A percentile compares a stretch with the other conserved stretches of the same genome.
Evolutionary conservation across 768 basidiomycete species (phyloP).

Genomic region (Boletus subparvulus): DNA sequence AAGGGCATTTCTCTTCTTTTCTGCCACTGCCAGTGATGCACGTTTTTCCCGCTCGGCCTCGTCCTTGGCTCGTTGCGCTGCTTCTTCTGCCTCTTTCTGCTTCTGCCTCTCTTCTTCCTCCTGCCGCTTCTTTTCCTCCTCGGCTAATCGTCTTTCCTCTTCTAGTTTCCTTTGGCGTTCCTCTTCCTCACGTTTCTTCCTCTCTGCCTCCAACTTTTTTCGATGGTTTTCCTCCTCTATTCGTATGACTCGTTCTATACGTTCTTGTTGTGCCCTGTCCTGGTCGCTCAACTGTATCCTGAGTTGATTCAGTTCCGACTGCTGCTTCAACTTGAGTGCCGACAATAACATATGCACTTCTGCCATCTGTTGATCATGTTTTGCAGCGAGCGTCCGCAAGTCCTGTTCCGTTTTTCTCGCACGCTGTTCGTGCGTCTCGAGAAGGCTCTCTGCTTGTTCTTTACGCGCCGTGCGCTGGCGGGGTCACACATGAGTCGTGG

Average conservation of each 20-base stretch:
- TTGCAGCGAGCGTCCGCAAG: slow-evolving; percentile 35
- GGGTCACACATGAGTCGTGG: background rate
- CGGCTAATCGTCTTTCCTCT: slow-evolving; percentile 44
- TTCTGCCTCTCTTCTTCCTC: slow-evolving; percentile 43
- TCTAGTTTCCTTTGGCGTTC: slow-evolving; percentile 49
- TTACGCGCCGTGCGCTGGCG: slow-evolving; percentile 41
- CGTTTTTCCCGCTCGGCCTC: slow-evolving; percentile 36
- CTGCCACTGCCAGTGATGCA: slow-evolving; percentile 39
- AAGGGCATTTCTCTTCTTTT: slow-evolving; percentile 40
- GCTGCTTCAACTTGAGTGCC: slow-evolving; percentile 42
- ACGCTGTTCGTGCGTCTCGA: slow-evolving; percentile 19
- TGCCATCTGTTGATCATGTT: slow-evolving; percentile 49
- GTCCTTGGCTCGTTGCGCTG: slow-evolving; percentile 32
- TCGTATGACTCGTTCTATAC: slow-evolving; percentile 63
- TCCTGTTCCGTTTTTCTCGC: slow-evolving; percentile 9
- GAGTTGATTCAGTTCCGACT: slow-evolving; percentile 46
- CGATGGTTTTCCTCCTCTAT: slow-evolving; percentile 60
- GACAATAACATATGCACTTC: slow-evolving; percentile 51
- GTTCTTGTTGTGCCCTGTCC: slow-evolving; percentile 47
- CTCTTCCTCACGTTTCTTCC: slow-evolving; percentile 47
- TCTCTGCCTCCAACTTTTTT: slow-evolving; percentile 54
- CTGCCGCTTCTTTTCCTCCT: slow-evolving; percentile 41
- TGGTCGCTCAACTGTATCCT: slow-evolving; percentile 46
- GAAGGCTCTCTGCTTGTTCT: slow-evolving; percentile 22
- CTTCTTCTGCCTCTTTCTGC: slow-evolving; percentile 34